Conservation (phyloP, 345 rosid genomes). For the Noccaea bulbosa region DNA sequence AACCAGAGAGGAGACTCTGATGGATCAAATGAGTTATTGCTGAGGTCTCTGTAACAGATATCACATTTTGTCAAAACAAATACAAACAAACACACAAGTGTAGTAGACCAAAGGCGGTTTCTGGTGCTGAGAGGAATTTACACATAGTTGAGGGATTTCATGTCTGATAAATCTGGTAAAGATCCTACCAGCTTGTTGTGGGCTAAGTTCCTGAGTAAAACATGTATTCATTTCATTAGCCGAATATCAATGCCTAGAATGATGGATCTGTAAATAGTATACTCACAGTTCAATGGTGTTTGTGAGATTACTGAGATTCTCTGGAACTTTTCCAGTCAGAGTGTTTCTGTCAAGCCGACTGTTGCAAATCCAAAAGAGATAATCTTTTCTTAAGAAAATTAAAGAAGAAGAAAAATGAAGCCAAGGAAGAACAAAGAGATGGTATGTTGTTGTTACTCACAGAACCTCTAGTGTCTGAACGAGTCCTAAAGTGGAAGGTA, state of each 20-base stretch:
- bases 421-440: background rate
- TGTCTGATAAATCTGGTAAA: conserved; percentile 70
- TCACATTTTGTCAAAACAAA: conserved; percentile 15
- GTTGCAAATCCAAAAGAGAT: conserved; percentile 44
- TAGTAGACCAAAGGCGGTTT: background rate
- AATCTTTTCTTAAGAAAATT: background rate
- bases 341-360: conserved; percentile 97
- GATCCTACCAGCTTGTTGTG: conserved; percentile 75
- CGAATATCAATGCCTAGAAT: background rate
- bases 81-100: conserved; percentile 11
- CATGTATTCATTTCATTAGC: conserved; percentile 5
- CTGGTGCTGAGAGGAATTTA: conserved; percentile 45
- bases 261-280: background rate
- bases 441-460: conserved; percentile 61
- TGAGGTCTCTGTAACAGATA: conserved; percentile 70
- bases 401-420: conserved; percentile 1
- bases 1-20: conserved; percentile 84
- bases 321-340: conserved; percentile 63
- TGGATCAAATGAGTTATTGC: conserved; percentile 76
- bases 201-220: conserved; percentile 72
- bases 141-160: conserved; percentile 78
- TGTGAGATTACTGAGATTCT: conserved; percentile 75
- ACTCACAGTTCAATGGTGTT: conserved; percentile 77
- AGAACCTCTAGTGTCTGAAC: conserved; percentile 94
- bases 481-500: conserved; percentile 68